phyloP scores from a whole-genome alignment of 1,284 basidiomycete species.

The Apiotrichum mycotoxinovorans region DNA sequence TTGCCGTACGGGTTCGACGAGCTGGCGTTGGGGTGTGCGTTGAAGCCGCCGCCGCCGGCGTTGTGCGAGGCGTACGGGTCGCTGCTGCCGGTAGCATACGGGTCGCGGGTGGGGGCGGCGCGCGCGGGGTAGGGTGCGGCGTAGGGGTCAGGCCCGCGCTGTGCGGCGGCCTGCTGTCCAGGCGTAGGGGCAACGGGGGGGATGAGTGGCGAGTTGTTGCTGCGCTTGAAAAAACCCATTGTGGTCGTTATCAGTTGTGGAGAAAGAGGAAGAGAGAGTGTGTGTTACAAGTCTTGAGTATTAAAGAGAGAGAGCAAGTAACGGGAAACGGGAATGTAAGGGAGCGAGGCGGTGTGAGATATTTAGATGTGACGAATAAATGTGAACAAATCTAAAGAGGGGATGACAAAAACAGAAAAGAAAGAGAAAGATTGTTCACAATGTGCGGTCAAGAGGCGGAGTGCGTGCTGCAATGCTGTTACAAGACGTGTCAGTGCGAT shows the following conservation, averaged over 20 bases:
- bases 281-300: not conserved
- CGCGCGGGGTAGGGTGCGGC: constrained; percentile 12
- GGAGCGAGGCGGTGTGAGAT: too few relatives aligned
- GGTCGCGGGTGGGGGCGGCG: constrained; percentile 20
- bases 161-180: constrained; percentile 29
- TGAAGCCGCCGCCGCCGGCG: constrained; percentile 16
- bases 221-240: constrained; percentile 72
- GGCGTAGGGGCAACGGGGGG: constrained; percentile 56
- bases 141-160: constrained; percentile 41
- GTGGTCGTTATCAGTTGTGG: constrained; percentile 28
- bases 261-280: not conserved
- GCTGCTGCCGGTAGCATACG: constrained; percentile 30
- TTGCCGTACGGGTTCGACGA: not conserved
- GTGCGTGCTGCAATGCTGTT: not conserved
- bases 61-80: constrained; percentile 34
- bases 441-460: too few relatives aligned
- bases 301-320: too few relatives aligned
- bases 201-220: constrained; percentile 61
- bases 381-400: too few relatives aligned
- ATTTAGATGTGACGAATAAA: too few relatives aligned
- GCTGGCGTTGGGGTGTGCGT: constrained; percentile 52
- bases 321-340: too few relatives aligned
- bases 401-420: too few relatives aligned
- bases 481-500: not conserved
- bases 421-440: too few relatives aligned